phyloP scores from a whole-genome alignment of 352 stramenopile genomes.

The Pseudoperonospora humuli region DNA sequence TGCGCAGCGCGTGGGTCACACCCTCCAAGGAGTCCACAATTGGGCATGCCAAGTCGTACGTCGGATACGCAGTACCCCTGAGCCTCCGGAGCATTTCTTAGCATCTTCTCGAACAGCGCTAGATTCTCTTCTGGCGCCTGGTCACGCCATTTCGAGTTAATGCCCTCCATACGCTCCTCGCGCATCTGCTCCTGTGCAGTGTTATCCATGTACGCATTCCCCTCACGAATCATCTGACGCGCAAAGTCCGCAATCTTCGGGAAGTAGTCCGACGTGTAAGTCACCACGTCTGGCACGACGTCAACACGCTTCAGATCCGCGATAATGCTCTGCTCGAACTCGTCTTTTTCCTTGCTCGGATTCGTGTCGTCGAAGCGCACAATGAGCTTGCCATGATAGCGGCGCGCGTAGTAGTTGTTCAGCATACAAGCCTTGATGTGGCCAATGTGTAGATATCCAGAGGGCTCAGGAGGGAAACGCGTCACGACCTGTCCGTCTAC shows the following conservation, averaged over 20 bases:
- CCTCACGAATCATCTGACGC: conserved; percentile 91
- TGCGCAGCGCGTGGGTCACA: conserved; percentile 97
- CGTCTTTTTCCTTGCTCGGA: conserved; percentile 99
- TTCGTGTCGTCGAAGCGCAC: conserved; percentile 99
- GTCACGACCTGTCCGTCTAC: conserved; percentile 94
- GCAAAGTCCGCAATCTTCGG: conserved; percentile 92
- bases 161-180: conserved; percentile 91
- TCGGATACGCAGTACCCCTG: conserved; percentile 93
- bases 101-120: conserved; percentile 95
- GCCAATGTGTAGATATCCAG: conserved; percentile 98
- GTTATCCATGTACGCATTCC: conserved; percentile 99
- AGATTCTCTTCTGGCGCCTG: conserved; percentile 81
- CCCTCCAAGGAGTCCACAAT: conserved; percentile 99
- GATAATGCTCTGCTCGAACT: conserved; percentile 96
- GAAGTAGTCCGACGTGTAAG: conserved; percentile 99
- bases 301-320: conserved; percentile 84
- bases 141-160: conserved; percentile 88
- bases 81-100: conserved; percentile 83
- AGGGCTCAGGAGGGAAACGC: conserved; percentile 97
- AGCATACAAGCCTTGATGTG: conserved; percentile 99
- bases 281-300: conserved; percentile 73
- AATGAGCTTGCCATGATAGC: conserved; percentile 97
- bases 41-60: conserved; percentile 98
- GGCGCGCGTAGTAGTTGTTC: conserved; percentile 99
- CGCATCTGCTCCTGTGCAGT: conserved; percentile 97